phyloP scores from a whole-genome alignment of 345 rosid genomes.

The Laguncularia racemosa region DNA sequence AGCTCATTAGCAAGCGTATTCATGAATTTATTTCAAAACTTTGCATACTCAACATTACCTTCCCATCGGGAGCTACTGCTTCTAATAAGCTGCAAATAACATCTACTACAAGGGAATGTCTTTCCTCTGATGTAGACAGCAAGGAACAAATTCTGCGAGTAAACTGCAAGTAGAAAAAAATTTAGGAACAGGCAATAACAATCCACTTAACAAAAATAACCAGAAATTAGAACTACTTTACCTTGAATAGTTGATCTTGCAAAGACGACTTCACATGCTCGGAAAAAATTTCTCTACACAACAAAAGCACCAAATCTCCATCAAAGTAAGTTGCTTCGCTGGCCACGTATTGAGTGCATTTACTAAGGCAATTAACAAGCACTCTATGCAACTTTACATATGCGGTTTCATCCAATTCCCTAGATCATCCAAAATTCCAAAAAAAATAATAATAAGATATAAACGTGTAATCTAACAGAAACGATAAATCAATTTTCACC shows the following conservation, averaged over 20 bases:
- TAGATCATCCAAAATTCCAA: constrained; percentile 16
- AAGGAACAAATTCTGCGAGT: constrained; percentile 55
- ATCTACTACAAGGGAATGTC: constrained; percentile 24
- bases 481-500: neutral
- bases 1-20: neutral
- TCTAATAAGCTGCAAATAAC: constrained; percentile 31
- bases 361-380: constrained; percentile 42
- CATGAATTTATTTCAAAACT: neutral
- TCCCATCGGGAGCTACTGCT: constrained; percentile 32
- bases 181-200: constrained; percentile 9
- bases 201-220: neutral
- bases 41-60: constrained; percentile 35
- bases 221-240: constrained; percentile 13
- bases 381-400: constrained; percentile 49
- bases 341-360: constrained; percentile 41
- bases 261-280: constrained; percentile 43
- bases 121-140: constrained; percentile 30
- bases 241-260: constrained; percentile 68
- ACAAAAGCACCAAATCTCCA: constrained; percentile 32
- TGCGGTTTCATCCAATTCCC: constrained; percentile 54
- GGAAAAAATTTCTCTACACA: constrained; percentile 31
- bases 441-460: neutral
- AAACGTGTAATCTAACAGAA: neutral
- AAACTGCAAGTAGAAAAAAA: constrained; percentile 42
- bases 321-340: constrained; percentile 40